Percentiles rank a stretch among this genome's conserved stretches.
These are phyloP conservation scores for Sugiyamaella marilandica DNA, from an alignment of 805 yeast species.

Conservation along the genomic window DNA sequence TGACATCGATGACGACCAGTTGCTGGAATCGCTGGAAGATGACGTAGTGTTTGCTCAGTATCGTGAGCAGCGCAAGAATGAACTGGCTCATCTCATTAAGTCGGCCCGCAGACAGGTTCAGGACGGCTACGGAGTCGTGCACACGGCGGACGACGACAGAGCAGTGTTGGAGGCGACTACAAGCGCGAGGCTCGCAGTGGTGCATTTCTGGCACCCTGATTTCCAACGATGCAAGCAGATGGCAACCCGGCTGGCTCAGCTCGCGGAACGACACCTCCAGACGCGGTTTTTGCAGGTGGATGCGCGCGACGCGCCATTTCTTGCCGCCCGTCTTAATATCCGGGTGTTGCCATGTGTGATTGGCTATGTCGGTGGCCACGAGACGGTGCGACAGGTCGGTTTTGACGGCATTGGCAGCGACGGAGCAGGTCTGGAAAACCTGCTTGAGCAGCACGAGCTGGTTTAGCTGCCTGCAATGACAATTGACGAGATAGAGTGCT, in stretches of 20 bases:
- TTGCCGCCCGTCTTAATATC: constrained; percentile 57
- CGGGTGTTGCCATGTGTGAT: constrained; percentile 69
- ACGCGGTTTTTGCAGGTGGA: constrained; percentile 44
- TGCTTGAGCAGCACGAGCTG: too few relatives aligned
- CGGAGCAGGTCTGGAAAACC: too few relatives aligned
- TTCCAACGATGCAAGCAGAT: constrained; percentile 59
- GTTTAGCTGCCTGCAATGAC: too few relatives aligned
- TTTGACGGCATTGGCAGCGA: constrained; percentile 48
- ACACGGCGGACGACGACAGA: constrained; percentile 47
- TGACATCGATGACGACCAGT: constrained; percentile 26
- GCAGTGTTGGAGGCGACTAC: constrained; percentile 51
- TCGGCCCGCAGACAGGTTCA: neutral
- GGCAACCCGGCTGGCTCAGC: constrained; percentile 41
- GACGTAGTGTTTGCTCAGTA: constrained; percentile 44
- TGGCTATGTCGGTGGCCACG: constrained; percentile 56
- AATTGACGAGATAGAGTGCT: too few relatives aligned
- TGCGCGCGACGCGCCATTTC: constrained; percentile 67
- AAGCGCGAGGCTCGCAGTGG: constrained; percentile 39
- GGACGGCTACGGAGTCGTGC: constrained; percentile 43
- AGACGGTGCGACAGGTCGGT: constrained; percentile 59
- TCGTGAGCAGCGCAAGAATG: constrained; percentile 60
- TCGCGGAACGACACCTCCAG: constrained; percentile 56
- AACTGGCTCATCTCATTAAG: constrained; percentile 41
- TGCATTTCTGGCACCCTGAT: constrained; percentile 60
- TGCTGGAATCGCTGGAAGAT: constrained; percentile 37